These are phyloP conservation scores for Cenchrus purpureus DNA, from an alignment of 176 grass and related monocot species.

Conservation along the genomic window DNA sequence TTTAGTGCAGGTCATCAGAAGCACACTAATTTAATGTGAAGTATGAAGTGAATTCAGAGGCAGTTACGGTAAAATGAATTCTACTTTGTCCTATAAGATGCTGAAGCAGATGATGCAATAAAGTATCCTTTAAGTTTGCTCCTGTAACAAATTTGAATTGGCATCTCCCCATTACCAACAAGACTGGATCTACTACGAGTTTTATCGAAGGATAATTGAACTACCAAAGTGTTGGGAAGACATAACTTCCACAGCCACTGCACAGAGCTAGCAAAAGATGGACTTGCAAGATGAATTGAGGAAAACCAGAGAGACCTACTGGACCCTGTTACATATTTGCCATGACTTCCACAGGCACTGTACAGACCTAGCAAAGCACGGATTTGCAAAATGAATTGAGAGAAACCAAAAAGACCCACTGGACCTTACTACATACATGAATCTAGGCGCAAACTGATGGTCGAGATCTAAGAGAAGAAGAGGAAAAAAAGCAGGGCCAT, in stretches of 20 bases:
- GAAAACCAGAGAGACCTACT: slow-evolving; percentile 2
- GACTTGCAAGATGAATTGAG: slow-evolving; percentile 19
- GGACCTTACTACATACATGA: slow-evolving; percentile 7
- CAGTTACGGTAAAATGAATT: neutral
- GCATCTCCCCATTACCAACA: neutral
- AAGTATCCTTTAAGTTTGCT: slow-evolving; percentile 3
- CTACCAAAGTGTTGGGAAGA: neutral
- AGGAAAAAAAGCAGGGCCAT: slow-evolving; percentile 4
- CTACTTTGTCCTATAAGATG: slow-evolving; percentile 6
- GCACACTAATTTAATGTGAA: neutral
- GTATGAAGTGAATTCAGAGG: neutral
- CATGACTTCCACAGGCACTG: slow-evolving; percentile 7
- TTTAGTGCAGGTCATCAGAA: neutral
- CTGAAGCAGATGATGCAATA: slow-evolving; percentile 14
- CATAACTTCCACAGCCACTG: slow-evolving; percentile 10
- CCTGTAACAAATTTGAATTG: neutral
- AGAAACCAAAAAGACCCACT: slow-evolving; percentile 16
- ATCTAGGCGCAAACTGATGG: neutral
- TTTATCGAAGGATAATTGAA: slow-evolving; percentile 16
- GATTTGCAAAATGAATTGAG: slow-evolving; percentile 21
- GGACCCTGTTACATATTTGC: slow-evolving; percentile 5
- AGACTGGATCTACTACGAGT: neutral
- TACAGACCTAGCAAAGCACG: slow-evolving; percentile 12
- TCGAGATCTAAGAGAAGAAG: slow-evolving; percentile 10
- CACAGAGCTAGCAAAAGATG: slow-evolving; percentile 12